Base-by-base conservation (phyloP, 805 yeast genomes). In the Metschnikowia henanensis region DNA sequence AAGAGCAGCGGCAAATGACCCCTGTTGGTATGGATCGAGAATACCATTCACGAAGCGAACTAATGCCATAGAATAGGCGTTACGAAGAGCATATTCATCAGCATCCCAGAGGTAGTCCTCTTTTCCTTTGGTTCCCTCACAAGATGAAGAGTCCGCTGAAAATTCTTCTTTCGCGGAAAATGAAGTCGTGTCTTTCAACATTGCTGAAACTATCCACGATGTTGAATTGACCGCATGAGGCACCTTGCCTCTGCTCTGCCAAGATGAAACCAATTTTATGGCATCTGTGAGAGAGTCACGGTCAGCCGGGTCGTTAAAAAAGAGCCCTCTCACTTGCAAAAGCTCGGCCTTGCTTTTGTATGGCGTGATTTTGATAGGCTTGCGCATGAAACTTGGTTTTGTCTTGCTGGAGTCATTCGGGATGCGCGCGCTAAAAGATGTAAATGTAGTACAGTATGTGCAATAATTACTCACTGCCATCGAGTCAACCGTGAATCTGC, bases 1-100 rank as follows among this genome's bases (percentile, higher is more conserved):
- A 53, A 94, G 66, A 5, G 97, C 91, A 13, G 85, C 77, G 0
- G 96, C 97, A 58, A 68, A 83, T 35, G 74, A 77, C 1, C 90
- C 79, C 54, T 83, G 87, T 62, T 94, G 99, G 37, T 76, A 76
- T 0, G 95, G 94, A 61, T 94, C 99, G 29, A 94, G 64, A 3
- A 89, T 62, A 2, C 97, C 98, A 62, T 94, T 94, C 20, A 94
- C 97, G 65, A 92, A 89, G 45, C 95, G 70, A 21, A 89, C 82
- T 10, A 91, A 56, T 0, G 89, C 79, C 87, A 86, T 82, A 0
- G 90, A 68, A 58, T 86, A 87, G 5, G 83, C 70, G 49, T 81
- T 55, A 3, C 55, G 46, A 47, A 80, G 74, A 2, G 79, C 55
- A 0, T 69, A 49, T 37, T 59, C 59, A 15, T 65, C 52, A 37